Evolutionary conservation across 176 grass and related monocot genomes (phyloP).

Genomic region (Oryza officinalis): DNA sequence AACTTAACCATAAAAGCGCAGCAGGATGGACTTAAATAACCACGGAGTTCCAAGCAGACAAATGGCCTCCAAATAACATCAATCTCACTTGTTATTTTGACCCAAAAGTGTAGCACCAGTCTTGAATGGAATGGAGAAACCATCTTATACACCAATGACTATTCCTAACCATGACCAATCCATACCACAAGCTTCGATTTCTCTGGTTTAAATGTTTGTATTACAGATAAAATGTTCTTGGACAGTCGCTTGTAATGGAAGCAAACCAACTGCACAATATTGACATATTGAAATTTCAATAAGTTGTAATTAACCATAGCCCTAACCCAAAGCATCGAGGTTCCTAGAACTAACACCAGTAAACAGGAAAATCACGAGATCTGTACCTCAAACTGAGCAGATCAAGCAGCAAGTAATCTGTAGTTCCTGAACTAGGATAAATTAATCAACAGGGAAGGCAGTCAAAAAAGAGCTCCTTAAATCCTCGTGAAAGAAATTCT

Average conservation of each 20-base stretch:
- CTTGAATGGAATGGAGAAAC: not conserved
- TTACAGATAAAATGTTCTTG: not conserved
- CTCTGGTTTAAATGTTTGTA: not conserved
- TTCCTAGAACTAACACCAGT: not conserved
- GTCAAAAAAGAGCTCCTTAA: not conserved
- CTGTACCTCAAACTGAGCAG: not conserved
- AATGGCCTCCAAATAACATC: not conserved
- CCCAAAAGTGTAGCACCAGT: not conserved
- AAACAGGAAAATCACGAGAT: not conserved
- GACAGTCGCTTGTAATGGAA: not conserved
- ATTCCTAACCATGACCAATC: not conserved
- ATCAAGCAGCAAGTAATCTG: not conserved
- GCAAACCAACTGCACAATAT: not conserved
- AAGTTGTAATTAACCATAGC: not conserved
- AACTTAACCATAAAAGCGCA: not conserved
- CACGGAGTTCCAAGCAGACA: not conserved
- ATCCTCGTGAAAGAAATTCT: not conserved
- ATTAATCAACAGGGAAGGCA: not conserved
- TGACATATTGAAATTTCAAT: not conserved
- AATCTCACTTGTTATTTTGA: not conserved
- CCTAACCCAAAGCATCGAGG: not conserved
- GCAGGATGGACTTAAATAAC: not conserved
- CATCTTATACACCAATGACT: not conserved
- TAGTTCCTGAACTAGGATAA: not conserved
- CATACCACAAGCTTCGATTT: not conserved